Evolutionary conservation across 1,284 basidiomycete genomes (phyloP).

Genomic region (Garcileccinum viscosum): DNA sequence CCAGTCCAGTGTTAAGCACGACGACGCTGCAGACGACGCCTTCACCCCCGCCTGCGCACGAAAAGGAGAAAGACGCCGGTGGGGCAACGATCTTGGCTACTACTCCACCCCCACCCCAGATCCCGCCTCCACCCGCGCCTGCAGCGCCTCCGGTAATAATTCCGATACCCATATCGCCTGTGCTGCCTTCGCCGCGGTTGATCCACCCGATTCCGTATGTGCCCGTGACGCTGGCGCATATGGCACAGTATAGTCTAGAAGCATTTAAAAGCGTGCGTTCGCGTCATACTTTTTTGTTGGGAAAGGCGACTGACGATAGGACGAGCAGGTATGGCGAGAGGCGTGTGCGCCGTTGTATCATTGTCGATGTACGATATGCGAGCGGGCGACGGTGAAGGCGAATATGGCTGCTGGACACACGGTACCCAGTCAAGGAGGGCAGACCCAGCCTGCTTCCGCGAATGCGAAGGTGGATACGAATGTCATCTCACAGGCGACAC

Average conservation of each 20-base stretch:
- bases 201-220: slow-evolving; percentile 71
- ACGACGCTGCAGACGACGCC: slow-evolving; percentile 77
- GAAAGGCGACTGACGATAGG: slow-evolving; percentile 7
- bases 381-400: slow-evolving; percentile 59
- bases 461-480: slow-evolving; percentile 5
- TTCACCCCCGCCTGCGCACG: slow-evolving; percentile 62
- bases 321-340: slow-evolving; percentile 68
- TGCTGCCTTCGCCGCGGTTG: slow-evolving; percentile 61
- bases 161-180: slow-evolving; percentile 61
- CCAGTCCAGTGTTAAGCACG: slow-evolving; percentile 78
- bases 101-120: not conserved
- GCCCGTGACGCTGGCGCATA: slow-evolving; percentile 61
- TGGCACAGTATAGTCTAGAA: slow-evolving; percentile 67
- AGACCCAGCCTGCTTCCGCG: slow-evolving; percentile 10
- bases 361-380: slow-evolving; percentile 73
- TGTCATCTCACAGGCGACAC: slow-evolving; percentile 11
- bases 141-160: slow-evolving; percentile 34
- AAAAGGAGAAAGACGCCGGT: slow-evolving; percentile 31
- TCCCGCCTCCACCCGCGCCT: not conserved
- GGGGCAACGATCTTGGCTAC: not conserved
- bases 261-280: slow-evolving; percentile 60
- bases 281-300: slow-evolving; percentile 6
- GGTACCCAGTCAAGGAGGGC: slow-evolving; percentile 33
- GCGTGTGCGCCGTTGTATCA: slow-evolving; percentile 73
- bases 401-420: slow-evolving; percentile 37